Percentiles rank a stretch among this genome's conserved stretches.
Evolutionary conservation across 345 rosid species (phyloP).

Genomic region (Aurinia saxatilis): DNA sequence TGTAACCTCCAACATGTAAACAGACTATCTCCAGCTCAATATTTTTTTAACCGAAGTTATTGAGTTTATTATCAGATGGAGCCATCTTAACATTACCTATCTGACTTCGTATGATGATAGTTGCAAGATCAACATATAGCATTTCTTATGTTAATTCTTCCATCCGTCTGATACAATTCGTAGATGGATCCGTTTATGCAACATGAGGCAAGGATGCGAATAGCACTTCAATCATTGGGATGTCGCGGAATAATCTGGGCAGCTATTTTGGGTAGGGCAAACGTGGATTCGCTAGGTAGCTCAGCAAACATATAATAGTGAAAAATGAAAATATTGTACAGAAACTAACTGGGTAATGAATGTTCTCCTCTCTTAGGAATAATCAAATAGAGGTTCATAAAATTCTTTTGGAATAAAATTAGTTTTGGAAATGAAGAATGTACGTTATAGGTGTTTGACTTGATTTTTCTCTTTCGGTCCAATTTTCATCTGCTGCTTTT

Average conservation of each 20-base stretch:
- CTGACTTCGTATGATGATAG: too few species aligned
- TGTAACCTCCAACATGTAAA: too few species aligned
- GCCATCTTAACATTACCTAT: not conserved
- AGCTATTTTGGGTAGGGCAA: conserved; percentile 32
- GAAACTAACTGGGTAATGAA: not conserved
- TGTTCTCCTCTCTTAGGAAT: not conserved
- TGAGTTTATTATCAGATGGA: not conserved
- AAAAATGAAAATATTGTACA: conserved; percentile 35
- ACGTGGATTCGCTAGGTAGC: too few species aligned
- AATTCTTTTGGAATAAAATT: too few species aligned
- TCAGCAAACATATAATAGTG: too few species aligned
- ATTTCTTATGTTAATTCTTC: not conserved
- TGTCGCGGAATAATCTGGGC: conserved; percentile 19
- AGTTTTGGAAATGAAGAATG: not conserved
- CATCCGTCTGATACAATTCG: too few species aligned
- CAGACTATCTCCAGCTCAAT: too few species aligned
- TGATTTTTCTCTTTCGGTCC: not conserved
- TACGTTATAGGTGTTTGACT: conserved; percentile 5
- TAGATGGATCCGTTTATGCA: too few species aligned
- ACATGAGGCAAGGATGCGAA: too few species aligned
- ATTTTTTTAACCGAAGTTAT: too few species aligned
- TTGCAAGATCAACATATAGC: too few species aligned
- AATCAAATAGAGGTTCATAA: not conserved
- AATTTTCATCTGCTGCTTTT: not conserved
- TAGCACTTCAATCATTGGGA: too few species aligned